Evolutionary conservation across 2,329 filamentous ascomycete genomes (phyloP).

Genomic region (Colletotrichum tabaci): DNA sequence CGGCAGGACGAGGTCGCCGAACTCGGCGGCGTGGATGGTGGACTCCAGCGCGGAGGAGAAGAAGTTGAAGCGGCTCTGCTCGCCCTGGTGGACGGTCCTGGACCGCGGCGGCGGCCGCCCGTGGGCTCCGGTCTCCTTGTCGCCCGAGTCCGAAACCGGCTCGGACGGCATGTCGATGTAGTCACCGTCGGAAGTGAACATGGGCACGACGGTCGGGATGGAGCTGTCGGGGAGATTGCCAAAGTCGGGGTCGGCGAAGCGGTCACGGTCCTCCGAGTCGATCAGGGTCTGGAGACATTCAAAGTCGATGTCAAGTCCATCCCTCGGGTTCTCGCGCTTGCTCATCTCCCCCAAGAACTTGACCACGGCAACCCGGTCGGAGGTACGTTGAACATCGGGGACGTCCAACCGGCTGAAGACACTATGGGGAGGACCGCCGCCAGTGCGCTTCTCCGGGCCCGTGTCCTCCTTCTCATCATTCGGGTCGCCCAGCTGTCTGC

Average conservation of each 20-base stretch:
- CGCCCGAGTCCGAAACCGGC: constrained; percentile 52
- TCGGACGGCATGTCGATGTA: constrained; percentile 66
- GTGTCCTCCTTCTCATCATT: constrained; percentile 62
- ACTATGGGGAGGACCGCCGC: constrained; percentile 72
- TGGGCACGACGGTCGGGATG: constrained; percentile 57
- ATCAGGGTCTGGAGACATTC: constrained; percentile 95
- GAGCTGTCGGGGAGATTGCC: constrained; percentile 64
- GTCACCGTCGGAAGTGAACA: constrained; percentile 69
- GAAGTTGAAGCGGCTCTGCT: constrained; percentile 91
- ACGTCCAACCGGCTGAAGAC: constrained; percentile 69
- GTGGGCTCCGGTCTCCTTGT: constrained; percentile 60
- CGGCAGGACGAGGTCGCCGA: constrained; percentile 89
- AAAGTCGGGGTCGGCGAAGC: constrained; percentile 52
- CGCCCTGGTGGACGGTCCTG: constrained; percentile 56
- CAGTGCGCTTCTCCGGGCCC: constrained; percentile 69
- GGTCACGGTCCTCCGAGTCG: constrained; percentile 61
- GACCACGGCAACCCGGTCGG: constrained; percentile 69
- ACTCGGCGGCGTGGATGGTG: constrained; percentile 89
- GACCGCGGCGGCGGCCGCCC: constrained; percentile 49
- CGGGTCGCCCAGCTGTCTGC: constrained; percentile 54
- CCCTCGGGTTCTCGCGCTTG: constrained; percentile 73
- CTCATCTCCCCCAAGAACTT: constrained; percentile 84
- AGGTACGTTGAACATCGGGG: not conserved
- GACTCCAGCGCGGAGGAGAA: constrained; percentile 96
- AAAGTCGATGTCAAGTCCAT: constrained; percentile 88